Percentiles rank a stretch among this genome's conserved stretches.
Conservation (phyloP, 2,329 filamentous ascomycete genomes). For the Penicillium sp. region DNA sequence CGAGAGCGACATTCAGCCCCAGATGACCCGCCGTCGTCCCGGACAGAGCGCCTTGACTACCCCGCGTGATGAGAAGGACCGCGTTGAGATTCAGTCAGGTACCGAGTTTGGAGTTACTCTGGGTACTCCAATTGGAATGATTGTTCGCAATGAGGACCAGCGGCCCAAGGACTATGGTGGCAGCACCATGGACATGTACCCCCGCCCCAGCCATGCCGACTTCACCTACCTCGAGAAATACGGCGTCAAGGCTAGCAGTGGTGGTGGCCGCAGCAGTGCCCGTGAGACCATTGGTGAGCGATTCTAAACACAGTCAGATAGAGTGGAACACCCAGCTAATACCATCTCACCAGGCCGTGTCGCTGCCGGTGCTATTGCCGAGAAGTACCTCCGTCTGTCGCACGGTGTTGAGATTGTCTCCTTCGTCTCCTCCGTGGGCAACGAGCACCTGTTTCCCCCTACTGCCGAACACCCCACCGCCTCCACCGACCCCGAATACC, state of each 20-base stretch:
- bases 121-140: slow-evolving; percentile 84
- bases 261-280: slow-evolving; percentile 87
- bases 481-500: slow-evolving; percentile 75
- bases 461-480: slow-evolving; percentile 66
- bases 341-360: slow-evolving; percentile 61
- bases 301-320: neutral
- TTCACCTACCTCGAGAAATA: slow-evolving; percentile 98
- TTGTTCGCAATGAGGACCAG: slow-evolving; percentile 90
- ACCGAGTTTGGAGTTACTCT: slow-evolving; percentile 87
- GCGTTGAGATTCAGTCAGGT: slow-evolving; percentile 87
- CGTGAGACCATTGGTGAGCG: slow-evolving; percentile 80
- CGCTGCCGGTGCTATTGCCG: slow-evolving; percentile 85
- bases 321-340: neutral
- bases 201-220: slow-evolving; percentile 89
- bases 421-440: slow-evolving; percentile 83
- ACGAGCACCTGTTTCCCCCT: slow-evolving; percentile 72
- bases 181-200: slow-evolving; percentile 87
- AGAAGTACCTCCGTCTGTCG: slow-evolving; percentile 81
- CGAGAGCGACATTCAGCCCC: slow-evolving; percentile 87
- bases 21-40: slow-evolving; percentile 86
- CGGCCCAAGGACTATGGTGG: slow-evolving; percentile 87
- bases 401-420: slow-evolving; percentile 89
- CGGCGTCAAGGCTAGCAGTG: slow-evolving; percentile 85
- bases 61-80: slow-evolving; percentile 88
- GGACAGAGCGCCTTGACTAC: slow-evolving; percentile 90